phyloP scores from a whole-genome alignment of 805 yeast species.

The Ogataea henricii region DNA sequence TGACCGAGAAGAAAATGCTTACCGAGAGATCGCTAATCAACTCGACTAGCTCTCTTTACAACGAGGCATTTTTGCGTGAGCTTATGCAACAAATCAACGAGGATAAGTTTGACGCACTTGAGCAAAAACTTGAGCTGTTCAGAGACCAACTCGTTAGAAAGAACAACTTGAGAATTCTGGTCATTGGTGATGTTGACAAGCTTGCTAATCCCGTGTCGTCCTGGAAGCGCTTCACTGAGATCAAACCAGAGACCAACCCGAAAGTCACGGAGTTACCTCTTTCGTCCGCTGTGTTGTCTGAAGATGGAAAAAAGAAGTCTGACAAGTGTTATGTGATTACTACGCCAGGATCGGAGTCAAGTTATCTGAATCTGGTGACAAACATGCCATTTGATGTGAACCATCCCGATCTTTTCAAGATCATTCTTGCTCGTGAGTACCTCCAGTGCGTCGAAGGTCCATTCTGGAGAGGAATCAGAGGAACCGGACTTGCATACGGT shows the following conservation, averaged over 20 bases:
- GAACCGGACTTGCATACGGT: slow-evolving; percentile 92
- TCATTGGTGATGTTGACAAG: slow-evolving; percentile 65
- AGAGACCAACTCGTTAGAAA: slow-evolving; percentile 54
- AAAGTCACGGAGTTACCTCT: slow-evolving; percentile 46
- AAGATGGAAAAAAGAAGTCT: slow-evolving; percentile 53
- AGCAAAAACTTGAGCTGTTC: slow-evolving; percentile 51
- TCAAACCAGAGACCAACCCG: neutral
- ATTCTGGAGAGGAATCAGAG: slow-evolving; percentile 94
- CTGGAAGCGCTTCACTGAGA: slow-evolving; percentile 48
- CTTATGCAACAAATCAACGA: slow-evolving; percentile 51
- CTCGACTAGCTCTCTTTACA: slow-evolving; percentile 63
- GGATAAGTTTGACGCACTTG: slow-evolving; percentile 52
- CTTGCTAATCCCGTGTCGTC: slow-evolving; percentile 57
- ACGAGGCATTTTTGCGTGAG: slow-evolving; percentile 58
- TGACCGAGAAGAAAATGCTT: slow-evolving; percentile 46
- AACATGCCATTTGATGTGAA: slow-evolving; percentile 56
- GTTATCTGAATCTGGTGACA: slow-evolving; percentile 63
- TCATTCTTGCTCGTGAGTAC: slow-evolving; percentile 73
- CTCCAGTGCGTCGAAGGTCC: slow-evolving; percentile 93
- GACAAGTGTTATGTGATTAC: slow-evolving; percentile 62
- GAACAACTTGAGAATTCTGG: slow-evolving; percentile 63
- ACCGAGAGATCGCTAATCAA: slow-evolving; percentile 63
- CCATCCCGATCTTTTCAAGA: slow-evolving; percentile 64
- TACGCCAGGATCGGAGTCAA: slow-evolving; percentile 83
- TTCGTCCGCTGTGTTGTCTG: slow-evolving; percentile 53